Percentiles rank a stretch among this genome's conserved stretches.
These are phyloP conservation scores for Penicillium sp. DNA, from an alignment of 2,329 filamentous ascomycete species.

Conservation along the genomic window DNA sequence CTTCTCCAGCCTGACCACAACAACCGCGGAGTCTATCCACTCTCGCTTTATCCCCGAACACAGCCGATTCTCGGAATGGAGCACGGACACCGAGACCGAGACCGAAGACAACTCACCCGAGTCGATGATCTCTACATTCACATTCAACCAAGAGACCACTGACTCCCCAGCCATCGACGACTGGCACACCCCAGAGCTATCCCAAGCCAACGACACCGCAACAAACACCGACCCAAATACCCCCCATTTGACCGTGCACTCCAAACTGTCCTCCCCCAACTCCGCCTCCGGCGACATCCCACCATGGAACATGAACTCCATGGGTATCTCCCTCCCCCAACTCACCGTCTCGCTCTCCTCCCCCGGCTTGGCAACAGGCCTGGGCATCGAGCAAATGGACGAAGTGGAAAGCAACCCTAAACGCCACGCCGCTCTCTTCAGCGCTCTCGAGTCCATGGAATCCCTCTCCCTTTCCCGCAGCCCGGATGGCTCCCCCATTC, in stretches of 20 bases:
- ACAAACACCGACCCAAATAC: constrained; percentile 45
- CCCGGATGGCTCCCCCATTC: constrained; percentile 33
- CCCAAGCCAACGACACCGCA: constrained; percentile 29
- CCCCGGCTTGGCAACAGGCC: constrained; percentile 40
- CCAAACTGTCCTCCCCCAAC: constrained; percentile 38
- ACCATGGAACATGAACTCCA: constrained; percentile 24
- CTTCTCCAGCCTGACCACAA: constrained; percentile 48
- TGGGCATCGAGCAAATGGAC: constrained; percentile 42
- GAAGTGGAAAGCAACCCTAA: constrained; percentile 45
- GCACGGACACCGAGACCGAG: constrained; percentile 43
- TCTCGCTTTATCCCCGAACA: constrained; percentile 37
- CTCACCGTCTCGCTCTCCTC: constrained; percentile 36
- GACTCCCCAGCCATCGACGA: constrained; percentile 30
- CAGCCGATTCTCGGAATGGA: constrained; percentile 51
- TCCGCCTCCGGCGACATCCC: constrained; percentile 38
- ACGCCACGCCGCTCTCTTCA: constrained; percentile 46
- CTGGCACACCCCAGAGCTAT: constrained; percentile 33
- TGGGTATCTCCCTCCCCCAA: constrained; percentile 29
- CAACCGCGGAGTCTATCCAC: constrained; percentile 40
- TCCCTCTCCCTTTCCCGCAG: constrained; percentile 36
- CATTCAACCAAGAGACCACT: constrained; percentile 37
- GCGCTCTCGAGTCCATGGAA: constrained; percentile 38
- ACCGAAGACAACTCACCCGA: constrained; percentile 40
- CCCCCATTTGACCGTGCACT: constrained; percentile 42
- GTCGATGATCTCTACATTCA: constrained; percentile 45